phyloP scores from a whole-genome alignment of 768 basidiomycete species.

The Leccinellum rugosiceps region DNA sequence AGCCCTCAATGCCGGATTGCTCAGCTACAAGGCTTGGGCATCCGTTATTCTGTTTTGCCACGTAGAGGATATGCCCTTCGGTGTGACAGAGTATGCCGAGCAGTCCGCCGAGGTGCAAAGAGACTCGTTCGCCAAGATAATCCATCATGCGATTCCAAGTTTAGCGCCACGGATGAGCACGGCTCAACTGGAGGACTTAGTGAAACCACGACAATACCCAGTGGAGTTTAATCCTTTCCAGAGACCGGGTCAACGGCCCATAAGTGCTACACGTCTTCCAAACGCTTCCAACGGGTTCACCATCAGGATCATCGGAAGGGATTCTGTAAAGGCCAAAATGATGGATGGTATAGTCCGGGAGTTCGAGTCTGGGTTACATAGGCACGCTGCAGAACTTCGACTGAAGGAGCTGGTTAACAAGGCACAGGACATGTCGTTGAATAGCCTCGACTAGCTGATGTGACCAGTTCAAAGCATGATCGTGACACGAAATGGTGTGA shows the following conservation, averaged over 20 bases:
- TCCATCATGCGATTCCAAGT: constrained; percentile 23
- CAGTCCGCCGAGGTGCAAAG: constrained; percentile 33
- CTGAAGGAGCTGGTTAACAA: constrained; percentile 14
- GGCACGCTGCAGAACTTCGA: background rate
- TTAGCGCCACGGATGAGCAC: constrained; percentile 23
- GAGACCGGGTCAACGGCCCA: constrained; percentile 30
- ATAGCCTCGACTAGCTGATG: constrained; percentile 25
- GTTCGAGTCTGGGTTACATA: background rate
- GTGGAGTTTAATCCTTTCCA: constrained; percentile 34
- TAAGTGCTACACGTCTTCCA: constrained; percentile 26
- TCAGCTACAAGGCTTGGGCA: constrained; percentile 36
- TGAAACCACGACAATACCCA: constrained; percentile 26
- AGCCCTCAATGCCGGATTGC: constrained; percentile 39
- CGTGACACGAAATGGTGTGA: constrained; percentile 8
- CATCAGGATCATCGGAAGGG: constrained; percentile 24
- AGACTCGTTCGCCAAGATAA: constrained; percentile 29
- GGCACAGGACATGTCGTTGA: constrained; percentile 20
- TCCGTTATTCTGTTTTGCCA: constrained; percentile 33
- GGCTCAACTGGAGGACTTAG: constrained; percentile 20
- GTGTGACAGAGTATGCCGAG: constrained; percentile 36
- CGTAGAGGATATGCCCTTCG: constrained; percentile 30
- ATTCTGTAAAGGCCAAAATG: constrained; percentile 2
- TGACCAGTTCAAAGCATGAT: background rate
- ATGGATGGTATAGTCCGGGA: background rate
- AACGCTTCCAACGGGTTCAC: constrained; percentile 33